Evolutionary conservation across 2,329 filamentous ascomycete genomes (phyloP).

Genomic region (Neonectria sp.): DNA sequence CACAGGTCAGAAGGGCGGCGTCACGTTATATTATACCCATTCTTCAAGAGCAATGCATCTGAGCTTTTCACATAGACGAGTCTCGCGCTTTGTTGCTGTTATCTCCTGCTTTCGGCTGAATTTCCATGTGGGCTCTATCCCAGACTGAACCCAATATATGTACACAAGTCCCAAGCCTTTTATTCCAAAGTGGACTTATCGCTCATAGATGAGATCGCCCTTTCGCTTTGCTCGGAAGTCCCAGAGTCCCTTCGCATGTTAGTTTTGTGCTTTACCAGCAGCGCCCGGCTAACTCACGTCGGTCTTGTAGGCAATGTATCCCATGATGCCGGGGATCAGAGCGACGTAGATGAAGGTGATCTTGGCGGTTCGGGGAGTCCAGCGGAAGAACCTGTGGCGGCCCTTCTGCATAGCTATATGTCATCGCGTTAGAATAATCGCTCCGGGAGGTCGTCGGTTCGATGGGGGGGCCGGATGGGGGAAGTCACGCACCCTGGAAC

Average conservation of each 20-base stretch:
- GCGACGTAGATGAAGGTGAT: slow-evolving; percentile 84
- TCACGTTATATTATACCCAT: slow-evolving; percentile 50
- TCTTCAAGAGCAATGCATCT: slow-evolving; percentile 21
- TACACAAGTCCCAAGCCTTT: slow-evolving; percentile 55
- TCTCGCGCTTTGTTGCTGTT: slow-evolving; percentile 18
- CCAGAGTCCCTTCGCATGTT: slow-evolving; percentile 80
- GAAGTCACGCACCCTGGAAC: slow-evolving; percentile 56
- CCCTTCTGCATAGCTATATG: slow-evolving; percentile 82
- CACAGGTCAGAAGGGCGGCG: slow-evolving; percentile 19
- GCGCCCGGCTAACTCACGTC: slow-evolving; percentile 77
- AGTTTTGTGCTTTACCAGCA: slow-evolving; percentile 32
- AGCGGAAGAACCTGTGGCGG: slow-evolving; percentile 96
- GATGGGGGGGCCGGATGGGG: slow-evolving; percentile 24
- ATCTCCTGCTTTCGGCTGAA: slow-evolving; percentile 38
- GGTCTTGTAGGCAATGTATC: slow-evolving; percentile 81
- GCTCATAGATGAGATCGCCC: slow-evolving; percentile 88
- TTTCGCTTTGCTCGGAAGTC: slow-evolving; percentile 89
- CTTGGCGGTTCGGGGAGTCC: slow-evolving; percentile 87
- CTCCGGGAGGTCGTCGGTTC: slow-evolving; percentile 27
- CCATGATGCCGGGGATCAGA: slow-evolving; percentile 79
- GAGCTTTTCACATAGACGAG: slow-evolving; percentile 26
- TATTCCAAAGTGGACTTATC: slow-evolving; percentile 60
- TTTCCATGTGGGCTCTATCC: slow-evolving; percentile 47
- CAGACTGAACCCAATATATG: slow-evolving; percentile 54
- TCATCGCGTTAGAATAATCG: slow-evolving; percentile 41